Evolutionary conservation across 768 basidiomycete species (phyloP).

Genomic region (Glaciozyma martinii): DNA sequence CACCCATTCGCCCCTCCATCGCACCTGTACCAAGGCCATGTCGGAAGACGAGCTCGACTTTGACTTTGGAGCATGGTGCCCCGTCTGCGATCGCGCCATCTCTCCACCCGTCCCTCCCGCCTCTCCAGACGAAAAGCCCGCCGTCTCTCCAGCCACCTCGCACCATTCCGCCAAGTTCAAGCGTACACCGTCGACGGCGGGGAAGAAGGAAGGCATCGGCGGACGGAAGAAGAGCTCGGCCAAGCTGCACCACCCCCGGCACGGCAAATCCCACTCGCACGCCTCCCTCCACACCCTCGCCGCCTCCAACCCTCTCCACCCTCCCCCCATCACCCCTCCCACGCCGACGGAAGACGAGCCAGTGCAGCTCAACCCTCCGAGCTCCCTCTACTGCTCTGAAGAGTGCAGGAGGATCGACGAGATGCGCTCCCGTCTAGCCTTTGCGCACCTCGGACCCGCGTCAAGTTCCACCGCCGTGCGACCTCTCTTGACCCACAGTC

Average conservation of each 20-base stretch:
- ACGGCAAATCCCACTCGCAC: slow-evolving; percentile 7
- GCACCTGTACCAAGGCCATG: background rate
- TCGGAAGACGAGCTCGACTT: slow-evolving; percentile 5
- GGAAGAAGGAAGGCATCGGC: slow-evolving; percentile 2
- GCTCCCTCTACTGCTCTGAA: slow-evolving; percentile 22
- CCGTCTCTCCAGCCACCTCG: slow-evolving; percentile 1
- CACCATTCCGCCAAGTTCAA: background rate
- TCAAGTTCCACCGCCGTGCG: background rate
- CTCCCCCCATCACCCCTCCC: background rate
- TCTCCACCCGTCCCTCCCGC: background rate
- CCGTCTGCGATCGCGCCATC: slow-evolving; percentile 23
- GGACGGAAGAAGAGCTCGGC: slow-evolving; percentile 11
- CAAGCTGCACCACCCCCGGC: slow-evolving; percentile 7
- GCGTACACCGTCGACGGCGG: background rate
- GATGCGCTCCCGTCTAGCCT: slow-evolving; percentile 12
- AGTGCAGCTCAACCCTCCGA: background rate
- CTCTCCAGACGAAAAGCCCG: background rate
- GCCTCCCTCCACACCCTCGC: slow-evolving; percentile 13
- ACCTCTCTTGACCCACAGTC: background rate
- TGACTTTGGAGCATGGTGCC: slow-evolving; percentile 23
- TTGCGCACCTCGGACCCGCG: slow-evolving; percentile 17
- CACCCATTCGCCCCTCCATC: too few species aligned
- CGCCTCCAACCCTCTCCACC: background rate
- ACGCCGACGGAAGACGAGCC: background rate
- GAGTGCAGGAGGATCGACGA: slow-evolving; percentile 24